These are phyloP conservation scores for Phoma sp. DNA, from an alignment of 2,329 filamentous ascomycete species.

Conservation along the genomic window DNA sequence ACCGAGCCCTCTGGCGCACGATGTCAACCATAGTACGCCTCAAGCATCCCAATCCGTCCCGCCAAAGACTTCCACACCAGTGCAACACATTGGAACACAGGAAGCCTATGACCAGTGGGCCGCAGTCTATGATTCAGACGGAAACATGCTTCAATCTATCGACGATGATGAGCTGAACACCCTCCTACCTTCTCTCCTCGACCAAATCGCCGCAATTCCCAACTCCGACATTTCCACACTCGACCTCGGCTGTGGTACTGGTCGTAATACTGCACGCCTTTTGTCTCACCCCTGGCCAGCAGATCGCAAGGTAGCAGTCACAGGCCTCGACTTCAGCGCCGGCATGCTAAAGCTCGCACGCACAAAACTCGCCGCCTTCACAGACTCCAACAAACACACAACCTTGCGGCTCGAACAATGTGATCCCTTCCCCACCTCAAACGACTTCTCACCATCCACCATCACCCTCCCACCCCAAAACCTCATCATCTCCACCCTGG, in stretches of 20 bases:
- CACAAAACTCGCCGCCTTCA: slow-evolving; percentile 37
- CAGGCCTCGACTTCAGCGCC: slow-evolving; percentile 63
- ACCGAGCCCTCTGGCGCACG: slow-evolving; percentile 7
- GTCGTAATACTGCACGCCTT: slow-evolving; percentile 65
- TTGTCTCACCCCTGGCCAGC: slow-evolving; percentile 41
- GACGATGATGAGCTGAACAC: slow-evolving; percentile 63
- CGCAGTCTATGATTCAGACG: slow-evolving; percentile 67
- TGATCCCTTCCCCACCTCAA: slow-evolving; percentile 36
- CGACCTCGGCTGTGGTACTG: slow-evolving; percentile 72
- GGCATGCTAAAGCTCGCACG: slow-evolving; percentile 65
- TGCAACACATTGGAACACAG: slow-evolving; percentile 48
- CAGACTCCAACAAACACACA: neutral
- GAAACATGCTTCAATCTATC: slow-evolving; percentile 70
- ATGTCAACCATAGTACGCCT: slow-evolving; percentile 21
- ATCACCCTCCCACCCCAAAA: slow-evolving; percentile 40
- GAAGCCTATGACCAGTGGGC: slow-evolving; percentile 60
- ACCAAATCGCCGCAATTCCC: slow-evolving; percentile 26
- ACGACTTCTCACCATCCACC: slow-evolving; percentile 3
- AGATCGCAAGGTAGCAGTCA: slow-evolving; percentile 44
- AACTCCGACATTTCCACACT: slow-evolving; percentile 53
- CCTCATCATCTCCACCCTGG: slow-evolving; percentile 65
- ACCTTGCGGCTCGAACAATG: slow-evolving; percentile 30
- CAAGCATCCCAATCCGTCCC: slow-evolving; percentile 20
- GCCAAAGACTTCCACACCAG: slow-evolving; percentile 22
- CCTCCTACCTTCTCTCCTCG: slow-evolving; percentile 59